Evolutionary conservation across 176 grass and related monocot species (phyloP).

Genomic region (Zea mays): Zm-B73-REFERENCE-NAM-5.0 NC_050105.1:105392001-105392500

Average conservation of each 20-base stretch:
- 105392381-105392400: background rate
- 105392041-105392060: background rate
- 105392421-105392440: background rate
- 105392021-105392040: background rate
- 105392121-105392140: constrained; percentile 93
- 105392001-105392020: constrained; percentile 7
- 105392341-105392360: background rate
- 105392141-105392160: constrained; percentile 93
- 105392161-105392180: constrained; percentile 84
- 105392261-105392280: constrained; percentile 71
- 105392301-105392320: background rate
- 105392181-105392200: constrained; percentile 88
- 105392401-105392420: background rate
- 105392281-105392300: constrained; percentile 57
- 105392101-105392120: constrained; percentile 96
- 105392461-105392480: background rate
- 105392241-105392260: constrained; percentile 48
- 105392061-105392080: constrained; percentile 50
- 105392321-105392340: background rate
- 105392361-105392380: background rate
- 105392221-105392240: constrained; percentile 51
- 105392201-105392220: constrained; percentile 83
- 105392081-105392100: constrained; percentile 74
- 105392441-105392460: background rate
- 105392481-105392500: background rate